phyloP scores from a whole-genome alignment of 164 flowering plant species.

The Macadamia integrifolia region DNA sequence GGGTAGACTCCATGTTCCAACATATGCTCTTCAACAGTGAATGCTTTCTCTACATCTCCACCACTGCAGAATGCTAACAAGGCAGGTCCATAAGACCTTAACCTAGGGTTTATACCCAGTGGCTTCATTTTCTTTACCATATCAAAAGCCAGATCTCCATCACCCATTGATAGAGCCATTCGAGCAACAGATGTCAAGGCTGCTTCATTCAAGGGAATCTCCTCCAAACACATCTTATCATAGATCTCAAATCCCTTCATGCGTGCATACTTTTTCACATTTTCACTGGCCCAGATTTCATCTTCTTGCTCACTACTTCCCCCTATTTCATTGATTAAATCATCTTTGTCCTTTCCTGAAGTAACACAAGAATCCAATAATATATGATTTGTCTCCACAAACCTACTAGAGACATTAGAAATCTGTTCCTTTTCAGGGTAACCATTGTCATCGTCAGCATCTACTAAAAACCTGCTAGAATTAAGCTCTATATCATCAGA shows the following conservation, averaged over 20 bases:
- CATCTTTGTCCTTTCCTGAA: conserved; percentile 10
- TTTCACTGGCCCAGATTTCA: conserved; percentile 37
- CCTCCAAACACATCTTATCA: conserved; percentile 49
- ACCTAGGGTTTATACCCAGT: conserved; percentile 59
- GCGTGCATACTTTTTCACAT: conserved; percentile 50
- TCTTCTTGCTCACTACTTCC: conserved; percentile 16
- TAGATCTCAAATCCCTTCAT: conserved; percentile 65
- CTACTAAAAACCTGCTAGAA: conserved; percentile 6
- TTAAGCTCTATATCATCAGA: conserved; percentile 7
- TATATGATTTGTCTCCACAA: conserved; percentile 8
- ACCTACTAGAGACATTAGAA: conserved; percentile 3
- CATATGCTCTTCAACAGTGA: conserved; percentile 72
- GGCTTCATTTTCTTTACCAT: conserved; percentile 67
- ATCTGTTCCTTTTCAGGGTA: conserved; percentile 6
- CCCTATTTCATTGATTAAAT: conserved; percentile 9
- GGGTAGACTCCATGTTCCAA: conserved; percentile 61
- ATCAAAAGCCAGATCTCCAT: conserved; percentile 83
- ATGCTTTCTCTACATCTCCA: conserved; percentile 65
- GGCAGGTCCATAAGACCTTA: conserved; percentile 85
- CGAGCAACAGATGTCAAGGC: conserved; percentile 77
- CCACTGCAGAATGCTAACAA: conserved; percentile 52
- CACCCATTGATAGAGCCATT: conserved; percentile 77
- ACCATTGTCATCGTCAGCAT: conserved; percentile 1
- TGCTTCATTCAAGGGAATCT: conserved; percentile 80
- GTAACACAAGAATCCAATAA: conserved; percentile 13